Evolutionary conservation across 768 basidiomycete genomes (phyloP).

Genomic region (Neoboletus subvelutipes): DNA sequence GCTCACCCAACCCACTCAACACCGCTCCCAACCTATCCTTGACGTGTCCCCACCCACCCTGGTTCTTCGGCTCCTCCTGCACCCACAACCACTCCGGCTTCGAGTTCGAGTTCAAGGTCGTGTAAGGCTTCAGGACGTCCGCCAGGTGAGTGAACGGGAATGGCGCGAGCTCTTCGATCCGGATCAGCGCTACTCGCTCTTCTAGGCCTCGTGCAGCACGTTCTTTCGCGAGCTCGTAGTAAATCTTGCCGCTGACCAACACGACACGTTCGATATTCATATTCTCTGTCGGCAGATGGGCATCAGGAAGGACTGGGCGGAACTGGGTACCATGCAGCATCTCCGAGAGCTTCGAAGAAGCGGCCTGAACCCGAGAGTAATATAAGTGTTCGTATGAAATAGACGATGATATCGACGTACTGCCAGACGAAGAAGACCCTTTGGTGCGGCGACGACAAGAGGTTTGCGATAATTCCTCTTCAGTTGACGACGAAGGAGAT

Average conservation of each 20-base stretch:
- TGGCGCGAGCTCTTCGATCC: constrained; percentile 82
- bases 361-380: too few relatives aligned
- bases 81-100: constrained; percentile 52
- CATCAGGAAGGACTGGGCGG: too few relatives aligned
- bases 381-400: too few relatives aligned
- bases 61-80: constrained; percentile 89
- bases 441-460: too few relatives aligned
- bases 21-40: constrained; percentile 52
- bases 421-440: too few relatives aligned
- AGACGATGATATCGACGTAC: too few relatives aligned
- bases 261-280: too few relatives aligned
- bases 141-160: constrained; percentile 72
- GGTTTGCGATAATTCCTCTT: constrained; percentile 84
- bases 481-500: constrained; percentile 80
- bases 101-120: constrained; percentile 41
- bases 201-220: constrained; percentile 50
- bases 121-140: constrained; percentile 47
- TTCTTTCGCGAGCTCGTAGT: constrained; percentile 29
- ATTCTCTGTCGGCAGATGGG: too few relatives aligned
- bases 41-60: constrained; percentile 78
- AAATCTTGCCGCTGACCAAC: too few relatives aligned
- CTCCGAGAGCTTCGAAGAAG: too few relatives aligned
- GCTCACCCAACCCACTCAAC: constrained; percentile 40
- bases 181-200: constrained; percentile 61
- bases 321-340: too few relatives aligned